Percentiles rank a stretch among this genome's conserved stretches.
phyloP scores from a whole-genome alignment of 768 basidiomycete genomes.

The Rhizopogon roseolus region DNA sequence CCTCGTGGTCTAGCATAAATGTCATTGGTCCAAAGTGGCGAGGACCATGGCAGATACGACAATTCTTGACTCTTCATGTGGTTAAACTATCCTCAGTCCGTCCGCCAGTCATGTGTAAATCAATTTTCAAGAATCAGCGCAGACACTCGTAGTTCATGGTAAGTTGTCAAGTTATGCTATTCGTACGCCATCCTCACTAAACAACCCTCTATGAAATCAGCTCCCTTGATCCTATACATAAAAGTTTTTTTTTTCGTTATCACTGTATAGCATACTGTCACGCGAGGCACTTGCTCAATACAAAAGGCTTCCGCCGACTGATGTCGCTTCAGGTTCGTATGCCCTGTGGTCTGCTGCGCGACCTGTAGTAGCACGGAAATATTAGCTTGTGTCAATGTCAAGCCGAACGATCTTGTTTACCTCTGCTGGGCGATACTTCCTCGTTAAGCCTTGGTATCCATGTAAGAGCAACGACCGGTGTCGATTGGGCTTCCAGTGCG shows the following conservation, averaged over 20 bases:
- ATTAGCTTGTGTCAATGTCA: neutral
- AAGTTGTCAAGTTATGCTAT: neutral
- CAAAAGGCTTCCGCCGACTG: neutral
- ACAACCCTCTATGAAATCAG: neutral
- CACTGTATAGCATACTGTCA: neutral
- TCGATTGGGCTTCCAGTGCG: neutral
- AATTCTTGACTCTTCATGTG: too few relatives aligned
- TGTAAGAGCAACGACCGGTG: neutral
- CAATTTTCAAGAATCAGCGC: too few relatives aligned
- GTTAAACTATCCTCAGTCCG: too few relatives aligned
- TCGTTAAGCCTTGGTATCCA: neutral
- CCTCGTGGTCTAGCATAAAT: neutral
- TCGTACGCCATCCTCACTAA: too few relatives aligned
- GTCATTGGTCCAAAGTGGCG: neutral
- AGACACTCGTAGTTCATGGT: neutral
- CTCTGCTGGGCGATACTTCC: neutral
- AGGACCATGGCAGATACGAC: too few relatives aligned
- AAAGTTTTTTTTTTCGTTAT: neutral
- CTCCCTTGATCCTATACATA: neutral
- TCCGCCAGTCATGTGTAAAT: too few relatives aligned
- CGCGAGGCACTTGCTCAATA: neutral
- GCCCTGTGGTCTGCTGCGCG: neutral
- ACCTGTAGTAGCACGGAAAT: neutral
- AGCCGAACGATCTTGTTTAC: neutral
- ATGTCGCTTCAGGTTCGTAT: neutral